Percentiles rank a stretch among this genome's conserved stretches.
phyloP scores from a whole-genome alignment of 208 protist genomes.

The Trichomonas vaginalis region DNA sequence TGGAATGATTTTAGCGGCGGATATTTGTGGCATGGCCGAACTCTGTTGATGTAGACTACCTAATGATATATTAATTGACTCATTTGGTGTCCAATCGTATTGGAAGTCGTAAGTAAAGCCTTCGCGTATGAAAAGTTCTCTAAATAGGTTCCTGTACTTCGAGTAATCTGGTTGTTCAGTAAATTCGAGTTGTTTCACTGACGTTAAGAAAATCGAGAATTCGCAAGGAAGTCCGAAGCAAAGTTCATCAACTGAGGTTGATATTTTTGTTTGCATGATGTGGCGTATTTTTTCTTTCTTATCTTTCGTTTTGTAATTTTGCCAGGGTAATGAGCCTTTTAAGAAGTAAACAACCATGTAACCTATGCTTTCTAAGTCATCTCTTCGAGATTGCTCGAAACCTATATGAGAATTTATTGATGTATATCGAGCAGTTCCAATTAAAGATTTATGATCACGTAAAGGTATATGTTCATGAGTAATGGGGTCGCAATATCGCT shows the following conservation, averaged over 20 bases:
- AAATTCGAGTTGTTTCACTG: conserved; percentile 76
- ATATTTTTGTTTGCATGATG: not conserved
- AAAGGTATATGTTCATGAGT: conserved; percentile 96
- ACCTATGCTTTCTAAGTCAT: not conserved
- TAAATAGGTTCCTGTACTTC: conserved; percentile 73
- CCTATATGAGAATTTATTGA: conserved; percentile 96
- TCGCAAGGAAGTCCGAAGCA: conserved; percentile 62
- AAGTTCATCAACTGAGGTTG: conserved; percentile 68
- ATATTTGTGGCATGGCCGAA: not conserved
- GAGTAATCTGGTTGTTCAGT: conserved; percentile 94
- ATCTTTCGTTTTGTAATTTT: not conserved
- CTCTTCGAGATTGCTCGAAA: conserved; percentile 61
- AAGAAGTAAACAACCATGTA: not conserved
- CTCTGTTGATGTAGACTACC: not conserved
- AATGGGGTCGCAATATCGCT: conserved; percentile 88
- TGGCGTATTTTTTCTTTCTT: not conserved
- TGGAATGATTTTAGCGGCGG: not conserved
- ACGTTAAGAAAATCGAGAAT: conserved; percentile 87
- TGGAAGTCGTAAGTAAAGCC: conserved; percentile 86
- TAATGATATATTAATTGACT: not conserved
- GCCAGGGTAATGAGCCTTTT: not conserved
- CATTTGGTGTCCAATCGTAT: conserved; percentile 72
- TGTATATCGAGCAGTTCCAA: conserved; percentile 95
- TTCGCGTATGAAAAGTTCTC: conserved; percentile 80
- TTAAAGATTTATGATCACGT: conserved; percentile 91